Conservation (phyloP, 441 rosid species). For the Adansonia madagascariensis region DNA sequence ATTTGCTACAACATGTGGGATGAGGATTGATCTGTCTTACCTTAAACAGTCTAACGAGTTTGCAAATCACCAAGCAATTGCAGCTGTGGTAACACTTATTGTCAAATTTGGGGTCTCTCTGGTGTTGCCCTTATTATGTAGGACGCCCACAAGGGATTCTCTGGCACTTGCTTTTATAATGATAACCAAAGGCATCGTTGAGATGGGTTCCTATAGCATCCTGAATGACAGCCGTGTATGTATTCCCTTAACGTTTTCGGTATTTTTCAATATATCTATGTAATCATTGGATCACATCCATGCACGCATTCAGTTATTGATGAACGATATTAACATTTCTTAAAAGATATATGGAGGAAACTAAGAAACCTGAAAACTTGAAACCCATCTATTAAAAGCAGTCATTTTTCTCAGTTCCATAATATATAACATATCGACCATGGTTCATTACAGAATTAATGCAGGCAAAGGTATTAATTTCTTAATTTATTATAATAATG, state of each 20-base stretch:
- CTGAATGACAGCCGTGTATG: slow-evolving; percentile 28
- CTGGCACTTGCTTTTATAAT: slow-evolving; percentile 29
- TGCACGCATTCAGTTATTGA: not conserved
- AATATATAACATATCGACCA: too few relatives aligned
- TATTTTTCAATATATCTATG: not conserved
- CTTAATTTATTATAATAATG: not conserved
- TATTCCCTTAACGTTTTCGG: not conserved
- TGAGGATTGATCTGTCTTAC: slow-evolving; percentile 23
- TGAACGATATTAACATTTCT: not conserved
- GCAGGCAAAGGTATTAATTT: too few relatives aligned
- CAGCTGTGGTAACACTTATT: not conserved
- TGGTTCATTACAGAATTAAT: too few relatives aligned
- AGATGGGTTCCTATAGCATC: slow-evolving; percentile 25
- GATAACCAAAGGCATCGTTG: slow-evolving; percentile 29
- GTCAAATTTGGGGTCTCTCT: slow-evolving; percentile 19
- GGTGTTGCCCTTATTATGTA: not conserved
- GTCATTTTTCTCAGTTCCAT: too few relatives aligned
- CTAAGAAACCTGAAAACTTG: not conserved
- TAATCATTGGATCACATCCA: not conserved
- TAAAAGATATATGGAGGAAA: not conserved
- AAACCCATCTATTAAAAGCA: not conserved
- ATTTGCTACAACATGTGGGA: slow-evolving; percentile 28
- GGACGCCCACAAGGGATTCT: slow-evolving; percentile 25
- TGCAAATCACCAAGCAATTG: not conserved
- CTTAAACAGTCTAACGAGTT: too few relatives aligned